Conservation (phyloP, 1,284 basidiomycete genomes). For the Cutaneotrichosporon cyanovorans region DNA sequence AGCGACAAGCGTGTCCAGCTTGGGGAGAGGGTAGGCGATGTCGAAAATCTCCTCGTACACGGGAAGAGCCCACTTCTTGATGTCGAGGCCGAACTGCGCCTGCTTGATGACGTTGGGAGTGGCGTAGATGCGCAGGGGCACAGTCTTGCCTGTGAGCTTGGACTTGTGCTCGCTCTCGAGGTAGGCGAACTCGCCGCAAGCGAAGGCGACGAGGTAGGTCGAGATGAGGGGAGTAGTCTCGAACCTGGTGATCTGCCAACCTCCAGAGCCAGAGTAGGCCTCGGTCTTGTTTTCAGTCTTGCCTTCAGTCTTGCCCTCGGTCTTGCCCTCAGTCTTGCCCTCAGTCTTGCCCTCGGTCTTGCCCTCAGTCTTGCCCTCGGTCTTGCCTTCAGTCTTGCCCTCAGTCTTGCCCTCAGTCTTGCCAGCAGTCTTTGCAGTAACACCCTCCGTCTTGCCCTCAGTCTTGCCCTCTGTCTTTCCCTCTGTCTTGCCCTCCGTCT, state of each 20-base stretch:
- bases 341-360: conserved; percentile 45
- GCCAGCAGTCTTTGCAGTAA: conserved; percentile 45
- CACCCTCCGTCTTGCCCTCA: conserved; percentile 43
- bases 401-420: conserved; percentile 22
- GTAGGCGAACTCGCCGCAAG: conserved; percentile 72
- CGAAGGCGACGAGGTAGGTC: conserved; percentile 84
- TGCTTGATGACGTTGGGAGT: conserved; percentile 77
- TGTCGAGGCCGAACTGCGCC: conserved; percentile 66
- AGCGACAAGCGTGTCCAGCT: conserved; percentile 76
- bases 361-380: conserved; percentile 37
- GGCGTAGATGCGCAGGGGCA: conserved; percentile 81
- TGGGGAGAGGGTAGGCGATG: conserved; percentile 84
- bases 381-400: conserved; percentile 39
- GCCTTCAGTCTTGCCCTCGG: conserved; percentile 22
- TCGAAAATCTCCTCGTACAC: conserved; percentile 91
- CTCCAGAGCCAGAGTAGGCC: conserved; percentile 24
- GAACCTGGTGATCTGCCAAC: conserved; percentile 75
- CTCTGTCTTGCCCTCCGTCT: conserved; percentile 21
- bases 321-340: conserved; percentile 40
- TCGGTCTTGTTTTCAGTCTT: conserved; percentile 40
- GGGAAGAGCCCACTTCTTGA: conserved; percentile 77
- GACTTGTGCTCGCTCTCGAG: conserved; percentile 71
- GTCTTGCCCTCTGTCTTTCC: conserved; percentile 40
- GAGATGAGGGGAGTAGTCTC: conserved; percentile 73
- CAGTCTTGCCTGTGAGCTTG: conserved; percentile 69